phyloP scores from a whole-genome alignment of 192 early-diverging fungal species.

The Radiomyces spectabilis region DNA sequence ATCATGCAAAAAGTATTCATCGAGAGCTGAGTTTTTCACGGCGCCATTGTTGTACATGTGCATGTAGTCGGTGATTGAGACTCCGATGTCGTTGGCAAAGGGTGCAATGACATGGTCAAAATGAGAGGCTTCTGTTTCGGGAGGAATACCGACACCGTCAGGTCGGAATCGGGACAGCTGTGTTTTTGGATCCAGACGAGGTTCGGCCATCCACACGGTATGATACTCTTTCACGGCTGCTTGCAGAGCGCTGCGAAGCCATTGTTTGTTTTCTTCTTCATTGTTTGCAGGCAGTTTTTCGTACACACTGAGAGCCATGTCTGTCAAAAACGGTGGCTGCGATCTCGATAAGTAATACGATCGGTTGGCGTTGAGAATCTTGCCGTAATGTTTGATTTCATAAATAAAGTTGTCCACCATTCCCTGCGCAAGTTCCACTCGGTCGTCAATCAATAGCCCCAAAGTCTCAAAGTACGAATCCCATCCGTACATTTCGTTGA shows the following conservation, averaged over 20 bases:
- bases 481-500: slow-evolving; percentile 99
- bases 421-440: slow-evolving; percentile 75
- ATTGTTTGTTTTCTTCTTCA: slow-evolving; percentile 48
- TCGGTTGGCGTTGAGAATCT: slow-evolving; percentile 97
- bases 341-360: slow-evolving; percentile 93
- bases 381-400: slow-evolving; percentile 95
- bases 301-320: slow-evolving; percentile 86
- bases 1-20: slow-evolving; percentile 95
- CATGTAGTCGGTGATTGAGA: slow-evolving; percentile 68
- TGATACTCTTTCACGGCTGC: slow-evolving; percentile 88
- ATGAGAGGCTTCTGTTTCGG: slow-evolving; percentile 91
- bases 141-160: slow-evolving; percentile 90
- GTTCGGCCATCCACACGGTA: slow-evolving; percentile 79
- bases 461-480: slow-evolving; percentile 92
- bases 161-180: slow-evolving; percentile 81
- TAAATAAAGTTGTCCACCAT: slow-evolving; percentile 98
- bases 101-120: slow-evolving; percentile 83
- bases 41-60: slow-evolving; percentile 57
- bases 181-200: slow-evolving; percentile 64
- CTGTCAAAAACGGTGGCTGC: slow-evolving; percentile 96
- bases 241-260: slow-evolving; percentile 61
- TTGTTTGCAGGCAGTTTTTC: slow-evolving; percentile 45
- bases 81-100: slow-evolving; percentile 57
- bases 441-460: slow-evolving; percentile 79
- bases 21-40: slow-evolving; percentile 74